These are phyloP conservation scores for Penicillium sp. DNA, from an alignment of 2,329 filamentous ascomycete species.

Conservation along the genomic window DNA sequence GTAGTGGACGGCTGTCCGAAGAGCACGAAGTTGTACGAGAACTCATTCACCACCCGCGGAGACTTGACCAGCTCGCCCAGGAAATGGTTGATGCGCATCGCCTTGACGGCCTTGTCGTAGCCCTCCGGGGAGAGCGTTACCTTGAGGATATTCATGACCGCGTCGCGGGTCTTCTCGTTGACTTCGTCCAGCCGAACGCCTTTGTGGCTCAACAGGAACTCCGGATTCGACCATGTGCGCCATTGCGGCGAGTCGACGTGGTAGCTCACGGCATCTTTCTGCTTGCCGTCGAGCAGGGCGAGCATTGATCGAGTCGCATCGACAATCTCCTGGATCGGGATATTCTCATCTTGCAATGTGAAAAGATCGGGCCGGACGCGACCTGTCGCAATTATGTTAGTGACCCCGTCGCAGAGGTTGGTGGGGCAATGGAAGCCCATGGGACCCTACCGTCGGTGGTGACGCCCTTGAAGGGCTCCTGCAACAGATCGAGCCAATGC, in stretches of 20 bases:
- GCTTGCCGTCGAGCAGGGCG: constrained; percentile 46
- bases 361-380: constrained; percentile 56
- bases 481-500: constrained; percentile 56
- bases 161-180: constrained; percentile 42
- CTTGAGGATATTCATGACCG: constrained; percentile 57
- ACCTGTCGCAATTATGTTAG: constrained; percentile 36
- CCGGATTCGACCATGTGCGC: constrained; percentile 70
- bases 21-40: constrained; percentile 71
- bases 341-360: constrained; percentile 60
- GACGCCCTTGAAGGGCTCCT: constrained; percentile 68
- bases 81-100: constrained; percentile 74
- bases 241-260: constrained; percentile 69
- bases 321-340: constrained; percentile 59
- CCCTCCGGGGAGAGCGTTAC: constrained; percentile 65
- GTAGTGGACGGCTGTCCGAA: constrained; percentile 61
- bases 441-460: constrained; percentile 61
- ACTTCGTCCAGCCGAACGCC: constrained; percentile 69
- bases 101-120: constrained; percentile 65
- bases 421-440: background rate
- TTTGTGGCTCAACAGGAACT: constrained; percentile 67
- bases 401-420: background rate
- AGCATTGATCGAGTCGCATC: constrained; percentile 50
- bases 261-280: constrained; percentile 52
- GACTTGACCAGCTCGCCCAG: constrained; percentile 65
- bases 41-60: constrained; percentile 66